A percentile compares a stretch with the other conserved stretches of the same genome.
phyloP scores from a whole-genome alignment of 805 yeast genomes.

The Dipodascopsis tothii region DNA sequence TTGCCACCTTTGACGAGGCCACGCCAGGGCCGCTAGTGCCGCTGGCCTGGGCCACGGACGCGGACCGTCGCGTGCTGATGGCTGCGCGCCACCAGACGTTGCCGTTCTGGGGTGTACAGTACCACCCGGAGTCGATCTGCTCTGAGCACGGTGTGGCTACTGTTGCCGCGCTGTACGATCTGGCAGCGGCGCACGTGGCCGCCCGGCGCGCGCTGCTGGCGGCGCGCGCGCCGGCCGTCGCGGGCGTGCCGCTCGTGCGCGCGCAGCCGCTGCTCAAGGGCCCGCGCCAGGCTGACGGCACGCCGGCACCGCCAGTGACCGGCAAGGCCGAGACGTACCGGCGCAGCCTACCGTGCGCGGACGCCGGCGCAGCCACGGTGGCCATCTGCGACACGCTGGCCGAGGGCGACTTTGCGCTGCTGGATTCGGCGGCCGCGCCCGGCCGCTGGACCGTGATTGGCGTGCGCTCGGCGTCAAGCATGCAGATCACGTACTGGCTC shows the following conservation, averaged over 20 bases:
- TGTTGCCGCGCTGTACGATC: constrained; percentile 6
- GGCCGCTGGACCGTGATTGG: constrained; percentile 89
- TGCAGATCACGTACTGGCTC: constrained; percentile 6
- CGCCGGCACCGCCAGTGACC: no score
- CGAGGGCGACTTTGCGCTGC: constrained; percentile 28
- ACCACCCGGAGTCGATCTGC: constrained; percentile 93
- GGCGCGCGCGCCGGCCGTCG: neutral
- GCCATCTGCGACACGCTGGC: constrained; percentile 1
- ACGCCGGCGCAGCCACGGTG: neutral
- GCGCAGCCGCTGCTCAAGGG: neutral
- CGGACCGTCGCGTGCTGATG: constrained; percentile 47
- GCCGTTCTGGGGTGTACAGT: constrained; percentile 91
- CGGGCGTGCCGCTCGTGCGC: neutral
- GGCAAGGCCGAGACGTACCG: neutral
- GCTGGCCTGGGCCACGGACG: constrained; percentile 52
- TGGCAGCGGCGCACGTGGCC: constrained; percentile 2
- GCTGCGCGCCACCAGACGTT: constrained; percentile 54
- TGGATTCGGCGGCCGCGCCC: constrained; percentile 75
- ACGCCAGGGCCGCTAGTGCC: constrained; percentile 38
- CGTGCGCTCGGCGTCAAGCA: constrained; percentile 26
- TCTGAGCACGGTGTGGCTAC: constrained; percentile 52
- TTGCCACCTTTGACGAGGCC: constrained; percentile 33
- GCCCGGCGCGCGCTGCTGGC: neutral
- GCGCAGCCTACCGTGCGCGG: neutral
- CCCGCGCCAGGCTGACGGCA: neutral